Percentiles rank a stretch among this genome's conserved stretches.
These are phyloP conservation scores for Kurtzmaniella cleridarum DNA, from an alignment of 805 yeast genomes.

Conservation along the genomic window DNA sequence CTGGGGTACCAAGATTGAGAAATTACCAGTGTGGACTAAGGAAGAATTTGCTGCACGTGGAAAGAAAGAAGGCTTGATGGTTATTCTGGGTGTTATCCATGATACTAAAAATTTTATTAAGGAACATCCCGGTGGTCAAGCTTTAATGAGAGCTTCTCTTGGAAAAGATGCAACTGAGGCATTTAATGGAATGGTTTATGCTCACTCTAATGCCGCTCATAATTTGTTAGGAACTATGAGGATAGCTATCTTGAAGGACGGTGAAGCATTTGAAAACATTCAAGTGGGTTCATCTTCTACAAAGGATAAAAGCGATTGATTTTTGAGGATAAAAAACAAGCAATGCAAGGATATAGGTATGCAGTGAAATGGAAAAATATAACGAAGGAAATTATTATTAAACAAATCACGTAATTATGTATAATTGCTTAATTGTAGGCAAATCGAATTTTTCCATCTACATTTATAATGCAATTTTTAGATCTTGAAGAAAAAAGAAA, in stretches of 20 bases:
- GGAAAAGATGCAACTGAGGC: slow-evolving; percentile 84
- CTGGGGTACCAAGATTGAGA: slow-evolving; percentile 70
- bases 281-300: slow-evolving; percentile 3
- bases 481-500: too few species aligned
- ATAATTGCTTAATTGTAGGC: too few species aligned
- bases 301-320: too few species aligned
- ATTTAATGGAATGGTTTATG: slow-evolving; percentile 81
- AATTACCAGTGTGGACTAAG: slow-evolving; percentile 72
- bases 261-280: slow-evolving; percentile 40
- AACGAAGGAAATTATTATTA: too few species aligned
- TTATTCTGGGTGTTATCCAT: slow-evolving; percentile 76
- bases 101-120: slow-evolving; percentile 62
- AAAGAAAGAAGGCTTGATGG: slow-evolving; percentile 54
- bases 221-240: slow-evolving; percentile 78
- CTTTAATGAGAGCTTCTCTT: slow-evolving; percentile 60
- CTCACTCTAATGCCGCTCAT: slow-evolving; percentile 83
- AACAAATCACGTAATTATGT: too few species aligned
- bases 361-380: too few species aligned
- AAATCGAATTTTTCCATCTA: too few species aligned
- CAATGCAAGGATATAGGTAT: too few species aligned
- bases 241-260: slow-evolving; percentile 71
- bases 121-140: slow-evolving; percentile 84
- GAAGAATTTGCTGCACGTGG: slow-evolving; percentile 50
- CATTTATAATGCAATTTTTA: too few species aligned
- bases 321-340: too few species aligned